Evolutionary conservation across 1,139 yeast species (phyloP).

Genomic region (Pichia sp.): DNA sequence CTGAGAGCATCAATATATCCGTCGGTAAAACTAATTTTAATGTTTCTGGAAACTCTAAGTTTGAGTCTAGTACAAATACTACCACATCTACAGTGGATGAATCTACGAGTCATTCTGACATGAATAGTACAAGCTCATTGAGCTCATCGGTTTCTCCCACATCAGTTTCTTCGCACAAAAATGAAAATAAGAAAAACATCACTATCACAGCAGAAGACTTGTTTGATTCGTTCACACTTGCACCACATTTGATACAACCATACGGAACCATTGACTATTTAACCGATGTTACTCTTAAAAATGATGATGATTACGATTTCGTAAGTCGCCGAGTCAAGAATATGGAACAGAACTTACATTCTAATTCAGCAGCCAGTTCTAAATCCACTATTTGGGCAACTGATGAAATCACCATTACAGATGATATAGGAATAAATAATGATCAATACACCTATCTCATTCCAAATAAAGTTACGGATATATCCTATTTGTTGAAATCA

Average conservation of each 20-base stretch:
- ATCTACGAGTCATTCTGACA: neutral
- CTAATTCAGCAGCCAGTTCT: neutral
- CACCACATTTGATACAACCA: constrained; percentile 63
- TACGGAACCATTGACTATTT: constrained; percentile 40
- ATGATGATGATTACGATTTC: constrained; percentile 35
- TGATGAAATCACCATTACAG: neutral
- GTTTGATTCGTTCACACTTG: constrained; percentile 51
- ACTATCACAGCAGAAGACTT: constrained; percentile 59
- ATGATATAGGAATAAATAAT: constrained; percentile 1
- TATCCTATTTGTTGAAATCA: constrained; percentile 14
- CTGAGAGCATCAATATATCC: neutral
- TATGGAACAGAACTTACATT: neutral
- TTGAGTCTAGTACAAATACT: neutral
- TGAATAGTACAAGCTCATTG: too few species aligned
- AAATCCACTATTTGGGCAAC: constrained; percentile 4
- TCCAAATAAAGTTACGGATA: constrained; percentile 11
- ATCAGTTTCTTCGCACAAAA: too few species aligned
- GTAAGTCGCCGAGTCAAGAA: constrained; percentile 1
- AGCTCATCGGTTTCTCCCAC: too few species aligned
- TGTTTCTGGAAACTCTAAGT: neutral
- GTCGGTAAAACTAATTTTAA: neutral
- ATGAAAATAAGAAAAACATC: constrained; percentile 16
- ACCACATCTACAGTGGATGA: neutral
- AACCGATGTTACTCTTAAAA: constrained; percentile 34
- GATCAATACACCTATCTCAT: constrained; percentile 4